Evolutionary conservation across 352 stramenopile species (phyloP), one percentile per base, ranked within the genome.

Genomic region (Thraustotheca clavata): DNA sequence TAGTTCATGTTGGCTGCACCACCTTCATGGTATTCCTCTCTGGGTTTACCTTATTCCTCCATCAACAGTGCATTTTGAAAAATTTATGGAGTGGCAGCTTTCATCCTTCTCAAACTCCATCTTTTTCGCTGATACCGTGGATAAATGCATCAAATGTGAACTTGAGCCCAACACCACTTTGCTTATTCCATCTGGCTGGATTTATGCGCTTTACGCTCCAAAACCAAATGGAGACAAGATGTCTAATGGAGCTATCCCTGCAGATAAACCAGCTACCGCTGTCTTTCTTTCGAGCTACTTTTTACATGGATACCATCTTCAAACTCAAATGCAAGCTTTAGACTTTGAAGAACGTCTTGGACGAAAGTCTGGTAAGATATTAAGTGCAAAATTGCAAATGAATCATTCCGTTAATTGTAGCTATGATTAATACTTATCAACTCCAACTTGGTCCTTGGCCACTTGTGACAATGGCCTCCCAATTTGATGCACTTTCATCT

Each of bases 31-130:
- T 31, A 40, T 49, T n/a, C 76, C 86, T 32, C 43, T 87, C 0
- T 84, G 75, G 69, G 72, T 87, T 22, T 89, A 85, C 47, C 67
- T 92, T 18, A 76, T 94, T 43, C 72, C 82, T 8, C 83, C 85
- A 20, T 79, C 77, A 1, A 20, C 32, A 0, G 48, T 60, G 18
- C 79, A 84, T 68, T 52, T 84, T 2, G 71, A 80, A 0, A 62
- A 69, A 1, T 92, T 87, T 50, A 71, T 74, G 26, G 61, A 82
- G 29, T 94, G 85, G 85, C 77, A 75, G 54, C 59, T 43, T 1
- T 49, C 69, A n/a, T 9, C 66, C 31, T 75, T 80, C 14, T 72
- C 54, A 0, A 54, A 71, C 3, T 70, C 71, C 9, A 62, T 76
- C 22, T 90, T 91, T 68, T 73, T 94, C 29, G 74, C 71, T 0